Evolutionary conservation across 2,329 filamentous ascomycete genomes (phyloP), one percentile per base, ranked within the genome.

Genomic region (Ceratocystiopsis minuta): DNA sequence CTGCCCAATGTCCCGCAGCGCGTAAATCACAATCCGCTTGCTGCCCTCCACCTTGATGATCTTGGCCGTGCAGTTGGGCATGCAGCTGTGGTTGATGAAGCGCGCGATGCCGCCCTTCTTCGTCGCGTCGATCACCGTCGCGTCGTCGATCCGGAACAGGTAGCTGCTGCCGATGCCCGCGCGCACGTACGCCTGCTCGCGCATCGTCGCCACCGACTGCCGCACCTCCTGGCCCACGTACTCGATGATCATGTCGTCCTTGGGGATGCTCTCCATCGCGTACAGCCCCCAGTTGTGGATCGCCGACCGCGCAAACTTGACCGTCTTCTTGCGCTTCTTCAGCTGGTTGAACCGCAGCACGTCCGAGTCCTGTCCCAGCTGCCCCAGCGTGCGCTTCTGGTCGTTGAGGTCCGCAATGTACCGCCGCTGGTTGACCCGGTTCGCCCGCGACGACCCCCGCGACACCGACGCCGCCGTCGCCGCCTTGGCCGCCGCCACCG

Each of bases 241-340:
- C 63, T 98, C 90, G 55, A 98, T 98, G 57, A 98, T 98, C 86
- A 98, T 95, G 61, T 98, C 90, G 58, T 94, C 92, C 57, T 88
- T 86, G 46, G 81, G 75, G 49, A 98, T 98, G 55, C 93, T 90
- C 62, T 98, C 90, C 68, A 95, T 88, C 4, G 90, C 87, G 56
- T 98, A 98, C 24, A 98, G 65, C 24, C 90, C 90, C 90, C 90
- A 98, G 54, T 95, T 96, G 62, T 98, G 90, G 53, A 98, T 98
- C 37, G 90, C 90, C 41, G 90, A 98, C 37, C 90, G 76, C 44
- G 88, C 90, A 61, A 98, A 98, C 57, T 92, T 90, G 58, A 98
- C 90, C 2, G 88, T 87, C 68, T 98, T 98, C 75, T 96, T 98
- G 47, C 90, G 82, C 64, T 96, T 98, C 71, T 96, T 95, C 45